These are phyloP conservation scores for Dacryopinax primogenitus DNA, from an alignment of 768 basidiomycete genomes.

Conservation along the genomic window DNA sequence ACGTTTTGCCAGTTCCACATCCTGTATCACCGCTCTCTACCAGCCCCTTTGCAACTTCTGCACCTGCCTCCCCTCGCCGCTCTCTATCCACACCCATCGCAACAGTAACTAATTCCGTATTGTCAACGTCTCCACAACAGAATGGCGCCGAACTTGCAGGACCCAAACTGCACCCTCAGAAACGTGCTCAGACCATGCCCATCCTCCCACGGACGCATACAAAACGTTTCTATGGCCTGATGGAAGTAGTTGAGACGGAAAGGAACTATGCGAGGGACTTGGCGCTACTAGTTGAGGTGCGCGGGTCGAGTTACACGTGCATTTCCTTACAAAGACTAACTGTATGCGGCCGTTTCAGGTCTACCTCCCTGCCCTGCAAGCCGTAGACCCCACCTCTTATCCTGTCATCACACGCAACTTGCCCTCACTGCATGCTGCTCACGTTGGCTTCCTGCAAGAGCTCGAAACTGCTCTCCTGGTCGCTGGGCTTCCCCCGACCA, in stretches of 20 bases:
- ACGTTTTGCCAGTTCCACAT: background rate
- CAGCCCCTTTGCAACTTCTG: background rate
- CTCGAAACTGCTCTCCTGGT: background rate
- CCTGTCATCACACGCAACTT: conserved; percentile 29
- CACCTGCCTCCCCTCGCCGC: background rate
- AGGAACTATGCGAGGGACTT: conserved; percentile 68
- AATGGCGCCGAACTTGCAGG: background rate
- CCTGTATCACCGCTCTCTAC: background rate
- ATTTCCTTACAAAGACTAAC: conserved; percentile 4
- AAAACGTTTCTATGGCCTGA: conserved; percentile 53
- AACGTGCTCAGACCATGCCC: conserved; percentile 7
- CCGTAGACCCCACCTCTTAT: background rate
- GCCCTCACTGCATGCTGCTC: conserved; percentile 23
- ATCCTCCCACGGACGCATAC: conserved; percentile 17
- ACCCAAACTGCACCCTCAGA: background rate
- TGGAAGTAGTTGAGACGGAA: conserved; percentile 79
- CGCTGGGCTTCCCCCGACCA: background rate
- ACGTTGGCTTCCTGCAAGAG: conserved; percentile 28
- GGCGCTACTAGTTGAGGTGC: conserved; percentile 58
- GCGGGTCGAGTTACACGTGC: conserved; percentile 16
- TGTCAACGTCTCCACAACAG: background rate
- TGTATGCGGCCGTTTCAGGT: conserved; percentile 34
- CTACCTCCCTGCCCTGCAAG: conserved; percentile 46
- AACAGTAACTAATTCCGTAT: background rate
- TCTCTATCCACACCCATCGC: background rate